Evolutionary conservation across 345 rosid genomes (phyloP).

Genomic region (Stellera chamaejasme): DNA sequence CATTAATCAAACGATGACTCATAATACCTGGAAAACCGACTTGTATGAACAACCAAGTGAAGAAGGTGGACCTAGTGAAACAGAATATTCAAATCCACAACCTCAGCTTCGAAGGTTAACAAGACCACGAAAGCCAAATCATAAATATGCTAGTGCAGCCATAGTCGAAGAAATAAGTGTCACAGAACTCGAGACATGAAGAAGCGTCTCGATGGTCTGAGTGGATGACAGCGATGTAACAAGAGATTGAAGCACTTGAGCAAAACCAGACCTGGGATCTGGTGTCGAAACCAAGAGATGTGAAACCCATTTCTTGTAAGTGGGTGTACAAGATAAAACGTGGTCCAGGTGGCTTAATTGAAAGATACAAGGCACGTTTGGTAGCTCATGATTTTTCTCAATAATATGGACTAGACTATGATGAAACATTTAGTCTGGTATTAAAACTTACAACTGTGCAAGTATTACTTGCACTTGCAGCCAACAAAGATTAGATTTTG

Average conservation of each 20-base stretch:
- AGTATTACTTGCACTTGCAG: background rate
- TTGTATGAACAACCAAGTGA: background rate
- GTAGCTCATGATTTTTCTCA: background rate
- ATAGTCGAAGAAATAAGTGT: background rate
- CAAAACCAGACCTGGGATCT: background rate
- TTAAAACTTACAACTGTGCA: background rate
- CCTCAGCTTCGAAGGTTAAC: background rate
- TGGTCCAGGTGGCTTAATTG: background rate
- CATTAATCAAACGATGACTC: background rate
- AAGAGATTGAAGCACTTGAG: background rate
- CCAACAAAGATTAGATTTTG: background rate
- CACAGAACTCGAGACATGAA: background rate
- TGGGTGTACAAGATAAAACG: background rate
- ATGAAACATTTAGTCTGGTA: background rate
- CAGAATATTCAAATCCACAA: no score
- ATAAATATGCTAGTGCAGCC: constrained; percentile 1
- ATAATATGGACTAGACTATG: background rate
- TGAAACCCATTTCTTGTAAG: background rate
- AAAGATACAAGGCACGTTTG: background rate
- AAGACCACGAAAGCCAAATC: background rate
- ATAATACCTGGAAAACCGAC: constrained; percentile 9
- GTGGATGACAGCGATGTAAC: background rate
- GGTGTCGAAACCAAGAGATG: background rate
- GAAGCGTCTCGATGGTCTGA: background rate
- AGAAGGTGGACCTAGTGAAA: constrained; percentile 1